Conservation (phyloP, 768 basidiomycete genomes). For the Filobasidium floriforme region DNA sequence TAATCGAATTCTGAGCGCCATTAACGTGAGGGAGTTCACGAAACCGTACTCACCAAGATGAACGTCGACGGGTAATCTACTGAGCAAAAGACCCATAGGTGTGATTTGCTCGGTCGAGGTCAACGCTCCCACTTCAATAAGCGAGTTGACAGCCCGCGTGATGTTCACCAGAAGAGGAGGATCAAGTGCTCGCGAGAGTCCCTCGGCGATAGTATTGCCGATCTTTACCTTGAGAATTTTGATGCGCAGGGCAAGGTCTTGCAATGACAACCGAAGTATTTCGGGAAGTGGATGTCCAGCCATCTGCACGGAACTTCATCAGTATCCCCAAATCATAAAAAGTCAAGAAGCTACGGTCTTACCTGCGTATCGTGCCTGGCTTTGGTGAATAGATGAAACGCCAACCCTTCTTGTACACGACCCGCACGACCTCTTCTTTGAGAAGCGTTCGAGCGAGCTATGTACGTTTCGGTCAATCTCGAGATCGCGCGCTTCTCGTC, state of each 20-base stretch:
- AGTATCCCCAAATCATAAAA: background rate
- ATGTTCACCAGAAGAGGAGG: conserved; percentile 80
- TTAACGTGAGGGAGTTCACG: background rate
- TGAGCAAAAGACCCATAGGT: conserved; percentile 80
- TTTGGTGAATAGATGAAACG: conserved; percentile 93
- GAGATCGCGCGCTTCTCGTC: conserved; percentile 97
- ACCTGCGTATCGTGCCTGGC: conserved; percentile 71
- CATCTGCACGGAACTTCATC: conserved; percentile 52
- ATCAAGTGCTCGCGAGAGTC: conserved; percentile 76
- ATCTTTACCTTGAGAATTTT: conserved; percentile 80
- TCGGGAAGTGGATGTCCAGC: conserved; percentile 86
- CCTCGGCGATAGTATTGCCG: conserved; percentile 79
- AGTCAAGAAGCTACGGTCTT: conserved; percentile 27
- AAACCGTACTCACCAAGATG: conserved; percentile 73
- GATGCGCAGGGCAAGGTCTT: conserved; percentile 57
- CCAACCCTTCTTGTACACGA: conserved; percentile 77
- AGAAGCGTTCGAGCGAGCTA: conserved; percentile 83
- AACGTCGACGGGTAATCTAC: conserved; percentile 89
- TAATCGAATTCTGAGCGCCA: background rate
- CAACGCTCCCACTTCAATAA: conserved; percentile 89
- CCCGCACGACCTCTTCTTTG: conserved; percentile 79
- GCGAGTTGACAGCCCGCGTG: conserved; percentile 74
- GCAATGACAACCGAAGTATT: conserved; percentile 86
- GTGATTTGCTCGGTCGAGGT: conserved; percentile 84
- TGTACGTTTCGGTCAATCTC: conserved; percentile 78